Evolutionary conservation across 2,329 filamentous ascomycete genomes (phyloP).

Genomic region (Penicillium decumbens): DNA sequence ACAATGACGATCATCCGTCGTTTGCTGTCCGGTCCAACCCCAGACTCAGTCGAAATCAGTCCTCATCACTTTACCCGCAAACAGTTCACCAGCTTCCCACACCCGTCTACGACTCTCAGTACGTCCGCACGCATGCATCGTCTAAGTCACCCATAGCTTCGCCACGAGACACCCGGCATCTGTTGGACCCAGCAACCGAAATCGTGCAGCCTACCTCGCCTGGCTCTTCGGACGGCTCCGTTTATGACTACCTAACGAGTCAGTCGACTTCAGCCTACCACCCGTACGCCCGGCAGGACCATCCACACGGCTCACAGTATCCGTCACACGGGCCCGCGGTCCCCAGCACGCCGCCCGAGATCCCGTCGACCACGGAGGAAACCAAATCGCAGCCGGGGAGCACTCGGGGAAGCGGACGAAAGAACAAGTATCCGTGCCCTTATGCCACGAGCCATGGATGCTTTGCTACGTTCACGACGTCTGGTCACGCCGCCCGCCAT

Average conservation of each 20-base stretch:
- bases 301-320: conserved; percentile 17
- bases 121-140: conserved; percentile 16
- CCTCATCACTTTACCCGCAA: conserved; percentile 22
- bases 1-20: conserved; percentile 47
- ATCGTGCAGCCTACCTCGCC: conserved; percentile 27
- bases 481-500: conserved; percentile 62
- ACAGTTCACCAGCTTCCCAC: conserved; percentile 18
- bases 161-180: conserved; percentile 23
- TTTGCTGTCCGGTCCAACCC: conserved; percentile 41
- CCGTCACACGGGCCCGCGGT: conserved; percentile 22
- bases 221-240: conserved; percentile 32
- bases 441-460: conserved; percentile 57
- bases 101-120: conserved; percentile 17
- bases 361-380: conserved; percentile 24
- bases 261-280: conserved; percentile 22
- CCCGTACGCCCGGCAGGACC: conserved; percentile 28
- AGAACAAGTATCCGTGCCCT: conserved; percentile 64
- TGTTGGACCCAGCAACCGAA: conserved; percentile 26
- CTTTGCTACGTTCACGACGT: conserved; percentile 61
- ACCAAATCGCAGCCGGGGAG: conserved; percentile 22
- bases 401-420: conserved; percentile 35
- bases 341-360: conserved; percentile 22
- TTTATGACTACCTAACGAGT: conserved; percentile 29
- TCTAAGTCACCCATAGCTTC: conserved; percentile 26
- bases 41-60: conserved; percentile 20